phyloP scores from a whole-genome alignment of 73 alveolate species.

The Paramecium pentaurelia region DNA sequence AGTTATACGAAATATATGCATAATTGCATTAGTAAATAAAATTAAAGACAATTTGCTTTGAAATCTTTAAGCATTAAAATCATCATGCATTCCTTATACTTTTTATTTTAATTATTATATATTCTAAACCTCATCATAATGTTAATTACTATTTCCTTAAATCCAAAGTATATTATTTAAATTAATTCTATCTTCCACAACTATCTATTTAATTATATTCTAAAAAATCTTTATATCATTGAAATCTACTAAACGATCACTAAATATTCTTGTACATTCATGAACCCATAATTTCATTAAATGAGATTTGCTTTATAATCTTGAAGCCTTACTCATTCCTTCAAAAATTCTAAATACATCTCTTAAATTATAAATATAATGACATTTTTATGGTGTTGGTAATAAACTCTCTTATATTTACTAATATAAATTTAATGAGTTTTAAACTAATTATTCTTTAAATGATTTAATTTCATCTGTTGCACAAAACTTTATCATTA shows the following conservation, averaged over 20 bases:
- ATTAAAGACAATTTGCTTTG: conserved; percentile 65
- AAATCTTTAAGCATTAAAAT: conserved; percentile 70
- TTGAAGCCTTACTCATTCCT: conserved; percentile 81
- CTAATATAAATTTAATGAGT: neutral
- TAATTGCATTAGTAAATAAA: conserved; percentile 77
- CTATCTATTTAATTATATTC: conserved; percentile 74
- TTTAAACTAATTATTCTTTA: neutral
- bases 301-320: conserved; percentile 53
- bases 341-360: conserved; percentile 92
- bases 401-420: conserved; percentile 63
- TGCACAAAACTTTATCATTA: neutral
- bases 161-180: conserved; percentile 60
- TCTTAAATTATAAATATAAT: conserved; percentile 85
- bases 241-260: conserved; percentile 76
- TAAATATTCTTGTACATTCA: conserved; percentile 91
- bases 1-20: conserved; percentile 71
- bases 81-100: conserved; percentile 61
- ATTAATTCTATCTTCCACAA: conserved; percentile 70
- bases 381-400: conserved; percentile 95
- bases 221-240: conserved; percentile 70
- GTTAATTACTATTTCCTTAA: conserved; percentile 3
- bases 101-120: conserved; percentile 53
- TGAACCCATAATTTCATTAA: conserved; percentile 92
- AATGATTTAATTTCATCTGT: neutral
- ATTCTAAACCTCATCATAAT: conserved; percentile 51